A percentile compares a stretch with the other conserved stretches of the same genome.
These are phyloP conservation scores for Boletus nobilissimus DNA, from an alignment of 1,284 basidiomycete species.

Conservation along the genomic window DNA sequence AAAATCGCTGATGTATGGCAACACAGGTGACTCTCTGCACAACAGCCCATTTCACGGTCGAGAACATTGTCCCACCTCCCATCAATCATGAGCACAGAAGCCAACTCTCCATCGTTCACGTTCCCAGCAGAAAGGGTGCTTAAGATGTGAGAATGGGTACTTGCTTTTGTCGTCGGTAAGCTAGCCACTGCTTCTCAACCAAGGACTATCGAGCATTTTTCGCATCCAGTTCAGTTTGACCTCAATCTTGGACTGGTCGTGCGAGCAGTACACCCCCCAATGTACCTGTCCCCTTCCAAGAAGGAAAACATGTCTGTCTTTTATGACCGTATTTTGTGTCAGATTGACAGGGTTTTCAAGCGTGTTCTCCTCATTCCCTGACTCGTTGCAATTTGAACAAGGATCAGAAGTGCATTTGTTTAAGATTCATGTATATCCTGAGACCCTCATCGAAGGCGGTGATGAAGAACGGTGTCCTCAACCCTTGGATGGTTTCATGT, in stretches of 20 bases:
- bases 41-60: slow-evolving; percentile 48
- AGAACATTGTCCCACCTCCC: slow-evolving; percentile 52
- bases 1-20: slow-evolving; percentile 37
- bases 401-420: slow-evolving; percentile 80
- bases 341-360: slow-evolving; percentile 54
- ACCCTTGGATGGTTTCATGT: slow-evolving; percentile 75
- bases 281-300: slow-evolving; percentile 71
- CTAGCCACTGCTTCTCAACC: slow-evolving; percentile 10
- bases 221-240: slow-evolving; percentile 80
- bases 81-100: slow-evolving; percentile 22
- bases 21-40: slow-evolving; percentile 17
- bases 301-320: slow-evolving; percentile 84
- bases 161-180: slow-evolving; percentile 80
- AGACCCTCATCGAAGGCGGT: slow-evolving; percentile 38
- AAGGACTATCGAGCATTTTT: neutral
- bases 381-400: slow-evolving; percentile 85
- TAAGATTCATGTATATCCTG: slow-evolving; percentile 62
- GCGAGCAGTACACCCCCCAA: slow-evolving; percentile 73
- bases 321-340: neutral
- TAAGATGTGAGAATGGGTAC: slow-evolving; percentile 79
- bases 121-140: slow-evolving; percentile 60
- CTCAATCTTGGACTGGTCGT: slow-evolving; percentile 88
- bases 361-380: slow-evolving; percentile 95
- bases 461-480: slow-evolving; percentile 47
- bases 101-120: slow-evolving; percentile 39